These are phyloP conservation scores for Acacia concinna DNA, from an alignment of 331 rosid species.

Conservation along the genomic window DNA sequence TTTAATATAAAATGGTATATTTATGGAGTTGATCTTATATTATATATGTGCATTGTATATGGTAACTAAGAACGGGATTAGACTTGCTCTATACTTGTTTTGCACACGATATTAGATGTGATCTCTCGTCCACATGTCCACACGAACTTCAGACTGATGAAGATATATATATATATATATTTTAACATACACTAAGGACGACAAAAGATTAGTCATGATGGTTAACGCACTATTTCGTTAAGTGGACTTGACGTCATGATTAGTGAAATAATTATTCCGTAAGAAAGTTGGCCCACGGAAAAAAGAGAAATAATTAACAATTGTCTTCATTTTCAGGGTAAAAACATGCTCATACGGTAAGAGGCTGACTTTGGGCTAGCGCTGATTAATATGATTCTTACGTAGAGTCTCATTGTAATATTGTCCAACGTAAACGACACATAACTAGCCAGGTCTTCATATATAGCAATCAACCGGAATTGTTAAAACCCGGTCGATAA, in stretches of 20 bases:
- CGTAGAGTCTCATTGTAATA: too few relatives aligned
- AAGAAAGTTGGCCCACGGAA: neutral
- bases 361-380: neutral
- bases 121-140: neutral
- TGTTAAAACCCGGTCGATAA: neutral
- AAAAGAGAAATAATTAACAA: neutral
- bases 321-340: neutral
- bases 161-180: too few relatives aligned
- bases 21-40: too few relatives aligned
- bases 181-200: neutral
- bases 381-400: neutral
- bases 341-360: neutral
- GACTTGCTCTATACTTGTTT: neutral
- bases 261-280: neutral
- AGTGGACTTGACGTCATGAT: neutral
- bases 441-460: too few relatives aligned
- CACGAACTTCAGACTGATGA: neutral
- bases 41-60: too few relatives aligned
- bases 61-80: too few relatives aligned
- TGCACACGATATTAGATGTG: neutral
- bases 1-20: too few relatives aligned
- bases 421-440: neutral
- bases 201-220: neutral
- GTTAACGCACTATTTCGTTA: neutral
- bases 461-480: neutral